Conservation (phyloP, 1,284 basidiomycete genomes). For the Sporisorium iseilematis-ciliati region DNA sequence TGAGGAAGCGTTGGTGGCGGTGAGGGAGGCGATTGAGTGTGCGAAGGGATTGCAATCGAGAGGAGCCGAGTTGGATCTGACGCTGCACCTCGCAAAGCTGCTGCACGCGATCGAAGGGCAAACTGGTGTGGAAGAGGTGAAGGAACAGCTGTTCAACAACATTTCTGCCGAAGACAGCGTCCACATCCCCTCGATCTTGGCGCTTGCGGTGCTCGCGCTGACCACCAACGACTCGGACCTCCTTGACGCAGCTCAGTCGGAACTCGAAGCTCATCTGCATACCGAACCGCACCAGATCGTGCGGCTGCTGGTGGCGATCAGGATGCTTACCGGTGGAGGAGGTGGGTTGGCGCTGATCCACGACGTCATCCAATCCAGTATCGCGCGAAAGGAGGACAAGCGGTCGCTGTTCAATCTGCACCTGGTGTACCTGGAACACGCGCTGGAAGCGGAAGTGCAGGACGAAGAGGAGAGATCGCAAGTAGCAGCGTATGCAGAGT, state of each 20-base stretch:
- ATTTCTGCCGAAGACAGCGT: conserved; percentile 6
- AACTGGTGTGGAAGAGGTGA: conserved; percentile 21
- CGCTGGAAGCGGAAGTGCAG: conserved; percentile 9
- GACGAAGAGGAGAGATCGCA: conserved; percentile 12
- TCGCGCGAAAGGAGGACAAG: conserved; percentile 8
- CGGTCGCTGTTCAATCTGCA: conserved; percentile 27
- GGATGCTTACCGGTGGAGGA: not conserved
- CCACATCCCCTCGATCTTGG: conserved; percentile 82
- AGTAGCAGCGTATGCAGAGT: conserved; percentile 21
- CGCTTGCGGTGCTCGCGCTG: conserved; percentile 87
- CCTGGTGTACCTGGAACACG: conserved; percentile 26
- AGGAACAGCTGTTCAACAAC: conserved; percentile 23
- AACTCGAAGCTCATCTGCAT: conserved; percentile 72
- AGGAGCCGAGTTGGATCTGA: conserved; percentile 10
- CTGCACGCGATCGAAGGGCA: conserved; percentile 15
- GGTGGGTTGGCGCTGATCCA: conserved; percentile 23
- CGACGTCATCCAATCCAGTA: conserved; percentile 18
- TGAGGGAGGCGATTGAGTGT: conserved; percentile 20
- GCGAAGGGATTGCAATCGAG: not conserved
- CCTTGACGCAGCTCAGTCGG: conserved; percentile 86
- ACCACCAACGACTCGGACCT: conserved; percentile 82
- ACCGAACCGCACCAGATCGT: conserved; percentile 13
- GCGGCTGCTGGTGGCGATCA: conserved; percentile 24
- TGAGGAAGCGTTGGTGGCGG: conserved; percentile 11
- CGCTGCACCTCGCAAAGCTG: conserved; percentile 29